Conservation (phyloP, 176 grass and related monocot genomes). For the Oryza glumipatula region DNA sequence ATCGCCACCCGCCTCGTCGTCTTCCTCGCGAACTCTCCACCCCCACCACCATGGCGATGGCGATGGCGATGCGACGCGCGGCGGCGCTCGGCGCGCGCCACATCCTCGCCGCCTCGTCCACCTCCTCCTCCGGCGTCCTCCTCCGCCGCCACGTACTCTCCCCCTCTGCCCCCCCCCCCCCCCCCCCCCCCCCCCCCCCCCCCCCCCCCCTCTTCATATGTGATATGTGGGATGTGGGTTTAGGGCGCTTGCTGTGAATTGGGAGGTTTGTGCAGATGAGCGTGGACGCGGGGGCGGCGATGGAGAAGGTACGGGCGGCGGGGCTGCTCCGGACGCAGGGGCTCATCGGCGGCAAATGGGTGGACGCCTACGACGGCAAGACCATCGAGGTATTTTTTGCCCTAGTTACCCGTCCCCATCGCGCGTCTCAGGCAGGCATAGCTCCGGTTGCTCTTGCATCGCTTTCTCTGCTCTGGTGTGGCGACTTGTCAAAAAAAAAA, state of each 20-base stretch:
- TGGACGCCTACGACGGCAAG: conserved; percentile 85
- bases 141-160: conserved; percentile 46
- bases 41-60: conserved; percentile 46
- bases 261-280: conserved; percentile 54
- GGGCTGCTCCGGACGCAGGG: conserved; percentile 78
- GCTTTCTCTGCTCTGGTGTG: neutral
- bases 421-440: no score
- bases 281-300: conserved; percentile 52
- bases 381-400: conserved; percentile 61
- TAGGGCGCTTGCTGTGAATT: neutral
- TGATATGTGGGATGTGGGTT: neutral
- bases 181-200: neutral
- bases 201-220: neutral
- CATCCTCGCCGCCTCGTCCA: conserved; percentile 39
- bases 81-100: conserved; percentile 62
- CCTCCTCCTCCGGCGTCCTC: neutral
- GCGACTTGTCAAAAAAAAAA: neutral
- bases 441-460: neutral
- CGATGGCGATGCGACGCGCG: conserved; percentile 61
- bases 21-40: conserved; percentile 13
- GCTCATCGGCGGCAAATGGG: conserved; percentile 83
- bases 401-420: no score
- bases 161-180: neutral
- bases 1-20: conserved; percentile 31
- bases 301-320: conserved; percentile 64